Percentiles rank a stretch among this genome's conserved stretches.
Evolutionary conservation across 768 basidiomycete species (phyloP).

Genomic region (Pisolithus marmoratus): DNA sequence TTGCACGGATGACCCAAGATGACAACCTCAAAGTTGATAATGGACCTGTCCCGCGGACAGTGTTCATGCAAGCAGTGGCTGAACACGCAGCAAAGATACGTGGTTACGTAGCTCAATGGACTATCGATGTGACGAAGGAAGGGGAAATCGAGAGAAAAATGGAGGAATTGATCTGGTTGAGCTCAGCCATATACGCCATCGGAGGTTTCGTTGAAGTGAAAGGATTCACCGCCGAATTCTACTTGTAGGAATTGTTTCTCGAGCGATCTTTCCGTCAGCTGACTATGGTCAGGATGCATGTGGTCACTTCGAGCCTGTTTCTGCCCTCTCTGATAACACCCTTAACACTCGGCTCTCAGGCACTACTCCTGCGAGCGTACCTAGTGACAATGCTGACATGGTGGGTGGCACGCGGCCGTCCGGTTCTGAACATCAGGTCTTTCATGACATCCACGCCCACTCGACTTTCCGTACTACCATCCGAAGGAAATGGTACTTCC

Average conservation of each 20-base stretch:
- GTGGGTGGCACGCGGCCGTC: conserved; percentile 28
- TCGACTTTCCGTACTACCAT: background rate
- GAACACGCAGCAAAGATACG: conserved; percentile 1
- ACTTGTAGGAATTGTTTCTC: conserved; percentile 33
- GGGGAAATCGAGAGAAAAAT: conserved; percentile 47
- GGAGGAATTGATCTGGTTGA: conserved; percentile 58
- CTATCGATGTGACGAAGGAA: conserved; percentile 28
- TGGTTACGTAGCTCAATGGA: conserved; percentile 38
- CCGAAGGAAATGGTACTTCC: no score
- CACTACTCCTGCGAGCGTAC: conserved; percentile 25
- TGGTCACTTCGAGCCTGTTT: conserved; percentile 27
- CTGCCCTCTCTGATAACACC: conserved; percentile 19
- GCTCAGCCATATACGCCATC: conserved; percentile 47
- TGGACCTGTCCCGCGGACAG: conserved; percentile 11
- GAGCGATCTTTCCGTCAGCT: background rate
- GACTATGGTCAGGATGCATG: conserved; percentile 17
- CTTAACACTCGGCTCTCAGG: conserved; percentile 13
- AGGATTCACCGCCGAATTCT: conserved; percentile 40
- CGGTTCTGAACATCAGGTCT: conserved; percentile 21
- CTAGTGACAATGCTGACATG: conserved; percentile 17
- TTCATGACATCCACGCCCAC: conserved; percentile 28
- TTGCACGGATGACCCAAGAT: conserved; percentile 49
- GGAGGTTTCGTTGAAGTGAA: conserved; percentile 51
- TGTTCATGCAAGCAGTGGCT: conserved; percentile 6
- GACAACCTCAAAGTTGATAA: conserved; percentile 17